Evolutionary conservation across 2,329 filamentous ascomycete species (phyloP).

Genomic region (Trichoderma afroharzianum): DNA sequence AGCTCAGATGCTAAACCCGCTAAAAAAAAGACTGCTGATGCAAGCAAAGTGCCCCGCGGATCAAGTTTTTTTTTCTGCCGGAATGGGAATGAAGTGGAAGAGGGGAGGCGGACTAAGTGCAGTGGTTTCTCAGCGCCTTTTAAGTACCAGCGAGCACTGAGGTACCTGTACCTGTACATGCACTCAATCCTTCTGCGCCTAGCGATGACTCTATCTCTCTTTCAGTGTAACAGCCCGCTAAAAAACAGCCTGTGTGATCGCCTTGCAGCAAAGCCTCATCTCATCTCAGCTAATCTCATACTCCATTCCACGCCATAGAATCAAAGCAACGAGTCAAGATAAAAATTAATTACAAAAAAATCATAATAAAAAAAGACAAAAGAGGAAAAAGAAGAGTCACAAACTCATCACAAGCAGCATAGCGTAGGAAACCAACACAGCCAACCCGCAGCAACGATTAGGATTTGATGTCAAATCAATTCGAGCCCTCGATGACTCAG

Average conservation of each 20-base stretch:
- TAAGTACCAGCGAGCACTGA: neutral
- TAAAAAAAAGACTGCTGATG: neutral
- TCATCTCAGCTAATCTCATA: neutral
- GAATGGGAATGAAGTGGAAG: neutral
- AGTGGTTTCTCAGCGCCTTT: conserved; percentile 3
- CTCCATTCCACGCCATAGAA: neutral
- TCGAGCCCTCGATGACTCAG: neutral
- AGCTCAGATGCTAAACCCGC: neutral
- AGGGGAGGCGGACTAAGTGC: neutral
- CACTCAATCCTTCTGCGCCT: neutral
- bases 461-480: neutral
- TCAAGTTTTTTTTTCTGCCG: conserved; percentile 9
- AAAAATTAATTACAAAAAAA: neutral
- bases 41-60: neutral
- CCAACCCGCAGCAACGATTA: neutral
- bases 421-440: neutral
- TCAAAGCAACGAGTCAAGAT: neutral
- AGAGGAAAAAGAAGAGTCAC: neutral
- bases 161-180: neutral
- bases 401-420: neutral
- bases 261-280: neutral
- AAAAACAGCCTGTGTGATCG: neutral
- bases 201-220: neutral
- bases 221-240: neutral
- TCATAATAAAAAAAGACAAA: neutral